Base-by-base conservation (phyloP, 768 basidiomycete species). In the Tylopilus plumbeoviolaceoides region DNA sequence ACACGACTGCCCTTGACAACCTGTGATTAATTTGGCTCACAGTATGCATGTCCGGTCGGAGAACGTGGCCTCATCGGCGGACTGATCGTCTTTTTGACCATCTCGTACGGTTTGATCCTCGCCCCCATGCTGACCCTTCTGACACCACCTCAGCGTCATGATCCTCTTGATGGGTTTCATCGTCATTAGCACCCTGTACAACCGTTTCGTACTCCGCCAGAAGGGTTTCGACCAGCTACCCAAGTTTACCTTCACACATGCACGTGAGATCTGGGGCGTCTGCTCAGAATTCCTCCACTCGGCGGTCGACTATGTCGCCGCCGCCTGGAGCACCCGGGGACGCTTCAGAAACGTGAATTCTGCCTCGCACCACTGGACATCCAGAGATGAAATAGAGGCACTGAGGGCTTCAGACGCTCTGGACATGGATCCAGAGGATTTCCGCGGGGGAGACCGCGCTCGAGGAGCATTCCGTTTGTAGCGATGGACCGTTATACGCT, bases 221-320 rank as follows among this genome's bases (percentile, higher is more conserved):
- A 78, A 80, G 17, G 90, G 91, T 1, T 73, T 81, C 49, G 85
- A 90, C 58, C 84, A 87, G 63, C 74, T 92, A 33, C 90, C 90
- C 12, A 80, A 79, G 53, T 82, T 85, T 60, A 73, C 75, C 17
- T 28, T 70, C 36, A 6, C 47, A 27, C 67, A 70, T 20, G 51
- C 51, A 0, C 54, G 33, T 5, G 69, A 69, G 48, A 51, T 69
- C 10, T 47, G 55, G 51, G 63, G 54, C 0, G 48, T 69, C 28
- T 60, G 47, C 33, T 47, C 48, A 31, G 67, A 63, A 18, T 53
- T 66, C 28, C 11, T 63, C 53, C 53, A 9, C 7, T 50, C 60
- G 1, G 15, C 56, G 44, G 30, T 55, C 17, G 58, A 60, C 25
- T 60, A 54, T 40, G 28, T 48, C 46, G 1, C 28, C 4, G 58